Evolutionary conservation across 2,329 filamentous ascomycete genomes (phyloP), one percentile per base, ranked within the genome.

Genomic region (Fusarium duplospermum): DNA sequence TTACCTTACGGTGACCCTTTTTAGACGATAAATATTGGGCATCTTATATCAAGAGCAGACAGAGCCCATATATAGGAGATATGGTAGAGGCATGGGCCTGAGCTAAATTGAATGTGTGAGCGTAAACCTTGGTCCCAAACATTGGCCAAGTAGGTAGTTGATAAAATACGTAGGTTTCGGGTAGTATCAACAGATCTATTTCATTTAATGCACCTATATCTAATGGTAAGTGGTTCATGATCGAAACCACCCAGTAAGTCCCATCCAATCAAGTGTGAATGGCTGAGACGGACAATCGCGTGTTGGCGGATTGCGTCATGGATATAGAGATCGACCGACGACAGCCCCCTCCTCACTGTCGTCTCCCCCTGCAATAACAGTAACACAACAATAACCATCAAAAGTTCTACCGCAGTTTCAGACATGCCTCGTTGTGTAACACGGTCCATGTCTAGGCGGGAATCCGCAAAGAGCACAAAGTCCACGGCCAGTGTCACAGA

Each of bases 381-480:
- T 8, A 13, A 29, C 31, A 13, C n/a, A 16, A 42, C 16, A 35
- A 66, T 62, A 35, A 33, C 35, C 14, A 10, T 2, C 5, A 35
- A 33, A 35, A 62, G 13, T 11, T 1, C 22, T 38, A 2, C 10
- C 20, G 10, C 11, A 8, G n/a, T 54, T 36, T 33, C 20, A 14
- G n/a, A 47, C 40, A 60, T 27, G 3, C 4, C 11, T 2, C 62
- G 57, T 0, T 62, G 69, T 6, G 18, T 70, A 1, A 74, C 72
- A 1, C 60, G 69, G 2, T 75, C 72, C 2, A 74, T 73, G 69
- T 14, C 22, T 9, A 63, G 54, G 1, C 38, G 6, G 1, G n/a
- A 59, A 7, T 0, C 10, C 1, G 33, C n/a, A 6, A 24, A 18
- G 10, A 35, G 31, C 2, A 38, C 35, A 1, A 24, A 58, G 1